Evolutionary conservation across 2,329 filamentous ascomycete species (phyloP), one percentile per base, ranked within the genome.

Genomic region (Cordyceps farinosa): DNA sequence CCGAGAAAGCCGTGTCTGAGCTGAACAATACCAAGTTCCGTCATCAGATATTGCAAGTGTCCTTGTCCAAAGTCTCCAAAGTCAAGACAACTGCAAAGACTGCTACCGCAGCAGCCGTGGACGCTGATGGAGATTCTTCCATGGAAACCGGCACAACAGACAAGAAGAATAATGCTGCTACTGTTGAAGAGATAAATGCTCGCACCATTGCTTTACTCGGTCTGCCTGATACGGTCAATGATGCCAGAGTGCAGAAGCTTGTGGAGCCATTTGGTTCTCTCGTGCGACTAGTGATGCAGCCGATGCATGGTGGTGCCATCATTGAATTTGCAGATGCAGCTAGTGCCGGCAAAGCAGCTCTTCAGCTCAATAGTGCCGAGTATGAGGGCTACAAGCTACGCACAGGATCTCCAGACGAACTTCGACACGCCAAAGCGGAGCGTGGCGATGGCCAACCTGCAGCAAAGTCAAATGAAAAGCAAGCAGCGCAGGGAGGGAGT

Each of bases 161-260:
- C 45, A 64, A 63, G 15, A 55, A 57, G 29, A 47, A 68, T 50
- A 71, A 71, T 13, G 78, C 81, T 22, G 79, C 81, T 1, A 75
- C 78, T 8, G 74, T 32, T 27, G 57, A 74, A 6, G 82, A 86
- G 17, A 83, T 85, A 27, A 75, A 80, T 36, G 85, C 87, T 56
- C 87, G 92, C 59, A 95, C 91, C 1, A 82, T 98, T 56, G 89
- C 89, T 10, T 79, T 99, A 34, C 85, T 97, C 76, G 90, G 93
- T 66, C 80, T 99, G 1, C 92, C 95, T 0, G 95, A 98, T 71
- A 98, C 93, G 0, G 86, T 98, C 70, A 97, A 96, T 67, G 91
- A 96, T 70, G 87, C 90, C 1, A 91, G 93, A 36, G 86, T 99
- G 61, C 86, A 86, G 51, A 82, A 87, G 0, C 79, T 96, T 3